These are phyloP conservation scores for Cryphonectria japonica DNA, from an alignment of 2,329 filamentous ascomycete genomes.

Conservation along the genomic window DNA sequence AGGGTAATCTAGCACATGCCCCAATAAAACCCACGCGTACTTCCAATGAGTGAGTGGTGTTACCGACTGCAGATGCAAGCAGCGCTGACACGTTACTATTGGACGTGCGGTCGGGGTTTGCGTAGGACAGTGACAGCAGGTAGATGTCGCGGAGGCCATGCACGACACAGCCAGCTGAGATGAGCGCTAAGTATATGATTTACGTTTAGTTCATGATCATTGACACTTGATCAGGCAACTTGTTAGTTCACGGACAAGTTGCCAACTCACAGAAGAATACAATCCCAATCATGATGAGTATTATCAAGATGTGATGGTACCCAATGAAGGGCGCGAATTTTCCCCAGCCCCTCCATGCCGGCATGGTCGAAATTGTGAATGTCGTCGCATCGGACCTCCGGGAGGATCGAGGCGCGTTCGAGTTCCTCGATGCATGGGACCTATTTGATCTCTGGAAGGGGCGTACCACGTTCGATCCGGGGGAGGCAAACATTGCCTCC, in stretches of 20 bases:
- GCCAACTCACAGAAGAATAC: not conserved
- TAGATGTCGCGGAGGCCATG: not conserved
- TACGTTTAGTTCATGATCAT: not conserved
- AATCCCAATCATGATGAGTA: not conserved
- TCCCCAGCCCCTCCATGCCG: no score
- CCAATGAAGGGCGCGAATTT: not conserved
- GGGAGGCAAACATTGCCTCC: not conserved
- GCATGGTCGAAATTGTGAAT: not conserved
- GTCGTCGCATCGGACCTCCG: not conserved
- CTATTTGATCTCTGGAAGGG: not conserved
- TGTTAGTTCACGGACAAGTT: not conserved
- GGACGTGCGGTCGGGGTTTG: not conserved
- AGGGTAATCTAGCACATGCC: not conserved
- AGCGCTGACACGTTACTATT: not conserved
- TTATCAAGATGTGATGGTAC: not conserved
- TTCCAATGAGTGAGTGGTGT: not conserved
- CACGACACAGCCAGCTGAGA: not conserved
- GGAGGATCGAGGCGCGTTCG: not conserved
- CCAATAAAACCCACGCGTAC: not conserved
- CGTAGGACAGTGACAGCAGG: not conserved
- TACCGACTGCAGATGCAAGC: not conserved
- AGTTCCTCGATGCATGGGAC: not conserved
- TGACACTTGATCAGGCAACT: not conserved
- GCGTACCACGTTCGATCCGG: not conserved
- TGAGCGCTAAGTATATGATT: not conserved